Evolutionary conservation across 192 early-diverging fungal species (phyloP), one percentile per base, ranked within the genome.

Genomic region (Podila minutissima): DNA sequence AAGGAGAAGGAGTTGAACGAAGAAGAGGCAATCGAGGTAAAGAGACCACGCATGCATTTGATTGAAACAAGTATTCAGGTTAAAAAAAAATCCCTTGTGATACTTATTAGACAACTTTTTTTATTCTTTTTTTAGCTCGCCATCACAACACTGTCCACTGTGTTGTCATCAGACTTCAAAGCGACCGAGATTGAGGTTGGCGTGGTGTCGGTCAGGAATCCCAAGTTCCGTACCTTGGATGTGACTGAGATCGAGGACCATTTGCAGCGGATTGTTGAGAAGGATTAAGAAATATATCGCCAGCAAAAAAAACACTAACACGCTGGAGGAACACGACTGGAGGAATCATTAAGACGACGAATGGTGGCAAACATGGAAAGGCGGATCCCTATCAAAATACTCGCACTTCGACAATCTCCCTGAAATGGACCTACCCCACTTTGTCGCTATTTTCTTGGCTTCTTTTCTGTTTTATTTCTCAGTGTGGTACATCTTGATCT

Each of bases 161-260:
- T 97, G 11, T 88, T 99, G 48, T 91, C 96, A 10, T 90, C 95
- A 64, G 98, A 97, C 86, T 96, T 99, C 74, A 99, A 99, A 86
- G 88, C 95, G 22, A 86, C 89, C n/a, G 98, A 99, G 74, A 88
- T 99, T 74, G 98, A 99, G 82, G 88, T 99, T 68, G 98, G 92
- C 10, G 79, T 98, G 59, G 96, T 99, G 22, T 92, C 90, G 28
- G 86, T 87, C 62, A 91, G 93, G 35, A 85, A 91, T 53, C 89
- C 91, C 28, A 75, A 84, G 65, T 99, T 99, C 91, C 92, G 91
- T 59, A 88, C 87, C 28, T 83, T 99, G 70, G 85, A 88, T 17
- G 86, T 87, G 53, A 84, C 86, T 11, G 94, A 98, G 74, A 99
- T 99, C 76, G 98, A 97, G 55, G 91, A 87, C 57, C 92, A 96